Evolutionary conservation across 2,329 filamentous ascomycete species (phyloP), one percentile per base, ranked within the genome.

Genomic region (Neophaeococcomyces mojaviensis): DNA sequence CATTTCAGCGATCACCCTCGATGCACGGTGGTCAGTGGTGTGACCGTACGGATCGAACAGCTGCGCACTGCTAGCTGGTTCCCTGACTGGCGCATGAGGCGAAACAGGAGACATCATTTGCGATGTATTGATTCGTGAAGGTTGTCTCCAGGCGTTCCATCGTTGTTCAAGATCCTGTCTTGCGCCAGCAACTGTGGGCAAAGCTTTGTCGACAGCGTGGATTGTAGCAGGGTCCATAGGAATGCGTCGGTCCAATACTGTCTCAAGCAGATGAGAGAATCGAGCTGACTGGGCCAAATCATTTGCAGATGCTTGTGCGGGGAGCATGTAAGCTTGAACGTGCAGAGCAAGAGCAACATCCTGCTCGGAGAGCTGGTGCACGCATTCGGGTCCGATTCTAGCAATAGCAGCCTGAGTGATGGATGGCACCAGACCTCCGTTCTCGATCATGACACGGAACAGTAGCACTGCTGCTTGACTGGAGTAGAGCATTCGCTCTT

Each of bases 11-110:
- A 97, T 96, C 48, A 88, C 74, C 13, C 88, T 84, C 10, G 92
- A 97, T 33, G 88, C 89, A 66, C 90, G 90, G 72, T 92, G 90
- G 64, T 98, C 92, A 28, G 88, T 95, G 54, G 79, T 88, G 59
- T 86, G 81, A 12, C 85, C 86, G 61, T 97, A 94, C 1, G 92
- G 92, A 61, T 98, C 92, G 59, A 84, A 94, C 24, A 39, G 36
- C 15, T 46, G 24, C 4, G 36, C 43, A 20, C 28, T 32, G n/a
- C 28, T 33, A 4, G 31, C 34, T 6, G 81, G 82, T 54, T 96
- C 90, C 58, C 94, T 85, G 48, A 79, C 82, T 44, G 77, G 76
- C 15, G 66, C 65, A 1, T 77, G 72, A 36, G 77, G 62, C 34
- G 61, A 68, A 42, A 62, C 61, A 43, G 60, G 70, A 32, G 64